Evolutionary conservation across 768 basidiomycete species (phyloP).

Genomic region (Rhizopogon vesiculosus): DNA sequence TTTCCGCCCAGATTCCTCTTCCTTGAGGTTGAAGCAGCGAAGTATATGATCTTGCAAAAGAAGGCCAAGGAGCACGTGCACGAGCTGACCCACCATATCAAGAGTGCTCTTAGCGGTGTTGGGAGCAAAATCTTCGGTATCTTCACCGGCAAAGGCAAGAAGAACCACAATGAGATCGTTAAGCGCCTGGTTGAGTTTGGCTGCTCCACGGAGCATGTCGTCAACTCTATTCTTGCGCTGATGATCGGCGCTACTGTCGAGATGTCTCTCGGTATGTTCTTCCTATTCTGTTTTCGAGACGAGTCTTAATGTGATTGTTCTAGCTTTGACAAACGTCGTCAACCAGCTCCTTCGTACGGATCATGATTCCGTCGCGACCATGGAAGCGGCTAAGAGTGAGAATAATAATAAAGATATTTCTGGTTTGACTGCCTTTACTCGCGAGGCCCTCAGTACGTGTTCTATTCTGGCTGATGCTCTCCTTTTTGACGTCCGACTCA

Average conservation of each 20-base stretch:
- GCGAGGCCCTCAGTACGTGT: slow-evolving; percentile 65
- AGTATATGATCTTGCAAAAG: slow-evolving; percentile 49
- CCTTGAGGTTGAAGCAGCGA: slow-evolving; percentile 60
- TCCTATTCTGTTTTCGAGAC: not conserved
- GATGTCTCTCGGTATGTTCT: slow-evolving; percentile 54
- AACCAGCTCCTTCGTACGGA: slow-evolving; percentile 60
- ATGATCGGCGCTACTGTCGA: slow-evolving; percentile 66
- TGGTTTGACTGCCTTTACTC: slow-evolving; percentile 50
- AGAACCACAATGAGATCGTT: slow-evolving; percentile 43
- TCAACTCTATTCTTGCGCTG: slow-evolving; percentile 68
- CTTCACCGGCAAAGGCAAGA: slow-evolving; percentile 40
- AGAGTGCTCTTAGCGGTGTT: slow-evolving; percentile 37
- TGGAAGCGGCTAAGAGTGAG: slow-evolving; percentile 20
- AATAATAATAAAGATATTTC: slow-evolving; percentile 32
- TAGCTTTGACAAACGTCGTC: slow-evolving; percentile 62
- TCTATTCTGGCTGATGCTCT: not conserved
- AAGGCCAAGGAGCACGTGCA: slow-evolving; percentile 50
- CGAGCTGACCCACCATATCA: slow-evolving; percentile 54
- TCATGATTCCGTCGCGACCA: slow-evolving; percentile 33
- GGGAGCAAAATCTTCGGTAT: slow-evolving; percentile 40
- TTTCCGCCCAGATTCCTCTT: slow-evolving; percentile 57
- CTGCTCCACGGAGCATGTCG: slow-evolving; percentile 53
- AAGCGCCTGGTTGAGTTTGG: slow-evolving; percentile 54
- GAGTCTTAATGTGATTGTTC: not conserved
- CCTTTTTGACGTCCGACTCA: slow-evolving; percentile 21